Evolutionary conservation across 148 eudicot genomes (phyloP).

Genomic region (Cornus florida): DNA sequence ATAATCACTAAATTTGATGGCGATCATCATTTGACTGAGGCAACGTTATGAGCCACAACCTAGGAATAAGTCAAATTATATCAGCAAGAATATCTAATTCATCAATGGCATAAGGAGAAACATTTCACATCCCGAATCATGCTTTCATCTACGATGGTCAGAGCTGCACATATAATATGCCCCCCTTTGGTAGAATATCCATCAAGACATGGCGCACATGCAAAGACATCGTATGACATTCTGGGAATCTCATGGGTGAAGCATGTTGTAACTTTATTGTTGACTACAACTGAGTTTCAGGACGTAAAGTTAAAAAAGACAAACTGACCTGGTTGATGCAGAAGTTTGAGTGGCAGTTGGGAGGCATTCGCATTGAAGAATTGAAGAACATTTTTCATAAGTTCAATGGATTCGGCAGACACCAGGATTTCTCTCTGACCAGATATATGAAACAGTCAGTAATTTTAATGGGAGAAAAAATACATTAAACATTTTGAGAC

Average conservation of each 20-base stretch:
- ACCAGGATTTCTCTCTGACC: slow-evolving; percentile 43
- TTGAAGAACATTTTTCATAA: slow-evolving; percentile 28
- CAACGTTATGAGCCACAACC: neutral
- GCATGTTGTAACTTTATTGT: neutral
- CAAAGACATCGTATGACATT: neutral
- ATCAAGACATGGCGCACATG: too few relatives aligned
- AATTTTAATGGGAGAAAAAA: neutral
- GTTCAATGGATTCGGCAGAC: slow-evolving; percentile 33
- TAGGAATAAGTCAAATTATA: too few relatives aligned
- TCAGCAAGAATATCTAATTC: neutral
- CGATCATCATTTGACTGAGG: neutral
- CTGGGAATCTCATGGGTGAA: neutral
- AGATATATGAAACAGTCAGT: slow-evolving; percentile 11
- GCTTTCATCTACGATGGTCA: too few relatives aligned
- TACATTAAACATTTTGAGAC: neutral
- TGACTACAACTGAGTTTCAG: neutral
- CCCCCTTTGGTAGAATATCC: too few relatives aligned
- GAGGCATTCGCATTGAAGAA: slow-evolving; percentile 28
- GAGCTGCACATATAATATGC: too few relatives aligned
- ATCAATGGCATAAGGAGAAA: neutral
- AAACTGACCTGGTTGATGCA: slow-evolving; percentile 35
- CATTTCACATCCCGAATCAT: neutral
- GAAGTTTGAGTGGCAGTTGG: slow-evolving; percentile 34
- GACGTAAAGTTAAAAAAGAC: neutral
- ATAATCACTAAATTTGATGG: neutral